Evolutionary conservation across 352 stramenopile species (phyloP), one percentile per base, ranked within the genome.

Genomic region (Phytopythium vexans): DNA sequence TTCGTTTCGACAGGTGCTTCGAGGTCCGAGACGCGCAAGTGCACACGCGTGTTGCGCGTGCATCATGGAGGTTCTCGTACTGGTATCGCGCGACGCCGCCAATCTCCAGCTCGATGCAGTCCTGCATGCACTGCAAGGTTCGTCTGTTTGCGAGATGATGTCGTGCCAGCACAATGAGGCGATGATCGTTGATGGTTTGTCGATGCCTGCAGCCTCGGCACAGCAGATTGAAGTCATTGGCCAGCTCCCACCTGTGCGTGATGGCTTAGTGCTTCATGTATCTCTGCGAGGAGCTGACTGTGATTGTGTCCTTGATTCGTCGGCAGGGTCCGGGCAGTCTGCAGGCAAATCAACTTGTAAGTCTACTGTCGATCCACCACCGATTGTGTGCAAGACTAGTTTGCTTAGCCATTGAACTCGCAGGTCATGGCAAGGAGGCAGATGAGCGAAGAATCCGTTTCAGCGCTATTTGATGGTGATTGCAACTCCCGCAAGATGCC

Each of bases 11-110:
- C 21, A 27, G 2, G 21, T 2, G 21, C 21, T 27, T 27, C 21
- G 21, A 27, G 21, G 21, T 27, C 21, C 21, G 21, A 27, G 21
- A 2, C 21, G 2, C 21, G 21, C 21, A 27, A 27, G 21, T 27
- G 21, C 21, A 27, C 21, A 27, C 21, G 21, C 21, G 21, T 27
- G 21, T 27, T 2, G 21, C 11, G 39, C 12, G 21, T 12, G 8
- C 14, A 21, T 3, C 34, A 75, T 78, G 69, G 69, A 78, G 15
- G 69, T 74, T 38, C 39, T 78, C 15, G 51, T 78, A 6, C 43
- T 78, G 41, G 62, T 47, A 41, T 59, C 54, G 46, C 70, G 56
- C n/a, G 52, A 58, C 8, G 55, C 47, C 15, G 48, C 52, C 1
- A 47, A 55, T 9, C 9, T 63, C 3, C 40, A 68, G 6, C 58